A percentile compares a stretch with the other conserved stretches of the same genome.
Conservation (phyloP, 345 rosid genomes). For the Dovyalis caffra region DNA sequence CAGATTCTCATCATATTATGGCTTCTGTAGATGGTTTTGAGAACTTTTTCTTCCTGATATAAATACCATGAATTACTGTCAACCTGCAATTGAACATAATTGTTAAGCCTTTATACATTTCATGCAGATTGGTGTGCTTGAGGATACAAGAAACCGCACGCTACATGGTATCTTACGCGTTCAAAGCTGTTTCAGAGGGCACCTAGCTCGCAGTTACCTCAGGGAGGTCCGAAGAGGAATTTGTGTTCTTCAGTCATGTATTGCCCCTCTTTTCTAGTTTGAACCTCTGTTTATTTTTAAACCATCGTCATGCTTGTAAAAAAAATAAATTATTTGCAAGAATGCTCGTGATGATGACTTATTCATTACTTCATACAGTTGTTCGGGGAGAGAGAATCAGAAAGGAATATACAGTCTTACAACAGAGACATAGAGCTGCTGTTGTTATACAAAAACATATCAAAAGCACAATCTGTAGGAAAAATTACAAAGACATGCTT, state of each 20-base stretch:
- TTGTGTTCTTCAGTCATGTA: slow-evolving; percentile 82
- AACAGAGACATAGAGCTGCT: slow-evolving; percentile 81
- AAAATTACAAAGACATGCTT: slow-evolving; percentile 41
- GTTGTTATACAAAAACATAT: slow-evolving; percentile 64
- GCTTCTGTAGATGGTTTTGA: not conserved
- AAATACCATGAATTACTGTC: not conserved
- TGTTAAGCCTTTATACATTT: not conserved
- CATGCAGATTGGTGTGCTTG: slow-evolving; percentile 91
- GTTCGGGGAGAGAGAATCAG: slow-evolving; percentile 70
- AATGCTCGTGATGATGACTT: slow-evolving; percentile 5
- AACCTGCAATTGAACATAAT: not conserved
- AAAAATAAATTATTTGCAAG: not conserved
- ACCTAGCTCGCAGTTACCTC: slow-evolving; percentile 65
- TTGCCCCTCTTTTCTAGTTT: slow-evolving; percentile 9
- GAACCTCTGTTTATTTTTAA: not conserved
- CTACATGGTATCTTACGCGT: slow-evolving; percentile 91
- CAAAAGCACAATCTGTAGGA: slow-evolving; percentile 49
- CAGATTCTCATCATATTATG: not conserved
- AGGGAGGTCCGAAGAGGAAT: slow-evolving; percentile 69
- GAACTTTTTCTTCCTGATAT: not conserved
- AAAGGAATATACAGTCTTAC: slow-evolving; percentile 60
- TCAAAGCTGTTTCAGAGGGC: slow-evolving; percentile 94
- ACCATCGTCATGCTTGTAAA: slow-evolving; percentile 12
- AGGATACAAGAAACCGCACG: slow-evolving; percentile 95
- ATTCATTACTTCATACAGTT: slow-evolving; percentile 48